These are phyloP conservation scores for Grigorovia humatica DNA, from an alignment of 805 yeast genomes.

Conservation along the genomic window DNA sequence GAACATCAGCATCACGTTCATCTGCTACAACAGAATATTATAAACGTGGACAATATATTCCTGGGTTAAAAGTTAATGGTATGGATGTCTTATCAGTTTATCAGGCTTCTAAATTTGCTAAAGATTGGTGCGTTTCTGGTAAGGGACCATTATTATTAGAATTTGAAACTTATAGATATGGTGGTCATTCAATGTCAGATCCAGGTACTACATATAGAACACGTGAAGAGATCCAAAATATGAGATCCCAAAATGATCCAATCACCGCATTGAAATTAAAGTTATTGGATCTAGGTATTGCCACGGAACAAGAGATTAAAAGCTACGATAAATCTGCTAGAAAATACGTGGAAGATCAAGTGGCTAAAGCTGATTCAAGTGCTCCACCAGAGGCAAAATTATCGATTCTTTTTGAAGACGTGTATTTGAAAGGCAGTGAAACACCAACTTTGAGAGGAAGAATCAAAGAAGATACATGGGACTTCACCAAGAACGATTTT, in stretches of 20 bases:
- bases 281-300: slow-evolving; percentile 70
- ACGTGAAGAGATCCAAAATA: slow-evolving; percentile 98
- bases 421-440: slow-evolving; percentile 91
- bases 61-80: slow-evolving; percentile 97
- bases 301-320: slow-evolving; percentile 92
- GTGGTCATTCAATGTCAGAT: slow-evolving; percentile 99
- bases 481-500: slow-evolving; percentile 44
- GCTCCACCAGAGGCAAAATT: slow-evolving; percentile 94
- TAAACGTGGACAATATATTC: slow-evolving; percentile 99
- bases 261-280: slow-evolving; percentile 90
- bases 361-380: slow-evolving; percentile 83
- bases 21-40: slow-evolving; percentile 94
- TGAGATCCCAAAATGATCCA: slow-evolving; percentile 98
- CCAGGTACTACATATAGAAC: slow-evolving; percentile 99
- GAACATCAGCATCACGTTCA: slow-evolving; percentile 94
- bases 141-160: slow-evolving; percentile 95
- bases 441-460: slow-evolving; percentile 91
- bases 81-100: slow-evolving; percentile 94
- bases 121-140: slow-evolving; percentile 88
- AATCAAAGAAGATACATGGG: slow-evolving; percentile 92
- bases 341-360: slow-evolving; percentile 90
- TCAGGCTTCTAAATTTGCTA: slow-evolving; percentile 94
- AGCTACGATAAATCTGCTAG: slow-evolving; percentile 93
- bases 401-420: slow-evolving; percentile 92
- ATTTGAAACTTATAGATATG: slow-evolving; percentile 97